Percentiles rank a stretch among this genome's conserved stretches.
These are phyloP conservation scores for Zygoascus sp. DNA, from an alignment of 1,139 yeast species.

Conservation along the genomic window DNA sequence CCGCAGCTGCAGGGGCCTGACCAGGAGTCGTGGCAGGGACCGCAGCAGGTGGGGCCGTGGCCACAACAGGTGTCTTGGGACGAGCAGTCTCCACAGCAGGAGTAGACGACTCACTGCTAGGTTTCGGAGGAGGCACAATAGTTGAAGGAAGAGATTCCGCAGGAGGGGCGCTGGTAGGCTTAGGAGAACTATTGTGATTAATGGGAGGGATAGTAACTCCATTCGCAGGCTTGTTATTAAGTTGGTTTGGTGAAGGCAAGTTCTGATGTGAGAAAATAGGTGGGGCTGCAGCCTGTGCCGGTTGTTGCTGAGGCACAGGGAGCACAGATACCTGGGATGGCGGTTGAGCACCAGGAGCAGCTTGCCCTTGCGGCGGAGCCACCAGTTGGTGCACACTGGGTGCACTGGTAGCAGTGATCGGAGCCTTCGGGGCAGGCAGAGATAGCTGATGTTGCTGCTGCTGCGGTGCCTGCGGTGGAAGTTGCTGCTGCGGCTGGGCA, in stretches of 20 bases:
- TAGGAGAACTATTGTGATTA: conserved; percentile 4
- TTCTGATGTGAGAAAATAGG: conserved; percentile 2
- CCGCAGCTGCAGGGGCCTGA: neutral
- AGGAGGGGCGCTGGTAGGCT: neutral
- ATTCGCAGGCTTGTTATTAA: conserved; percentile 5
- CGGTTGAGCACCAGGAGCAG: conserved; percentile 14
- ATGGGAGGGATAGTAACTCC: conserved; percentile 10
- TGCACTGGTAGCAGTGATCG: conserved; percentile 9
- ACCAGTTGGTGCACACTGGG: neutral
- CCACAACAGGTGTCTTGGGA: neutral
- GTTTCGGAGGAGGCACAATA: neutral
- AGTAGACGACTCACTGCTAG: neutral
- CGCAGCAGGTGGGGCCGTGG: neutral
- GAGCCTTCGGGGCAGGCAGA: conserved; percentile 13
- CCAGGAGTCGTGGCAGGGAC: too few relatives aligned
- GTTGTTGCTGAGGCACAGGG: conserved; percentile 10
- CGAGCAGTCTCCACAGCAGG: neutral
- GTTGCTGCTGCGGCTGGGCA: conserved; percentile 16
- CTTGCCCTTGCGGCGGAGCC: conserved; percentile 13
- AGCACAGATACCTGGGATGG: conserved; percentile 12
- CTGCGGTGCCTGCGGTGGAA: conserved; percentile 13
- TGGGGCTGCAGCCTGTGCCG: neutral
- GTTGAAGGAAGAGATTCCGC: neutral
- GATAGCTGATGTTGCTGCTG: conserved; percentile 16
- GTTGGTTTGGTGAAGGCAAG: conserved; percentile 8